Conservation (phyloP, 306 rosid genomes). For the Erythrophleum fordii region DNA sequence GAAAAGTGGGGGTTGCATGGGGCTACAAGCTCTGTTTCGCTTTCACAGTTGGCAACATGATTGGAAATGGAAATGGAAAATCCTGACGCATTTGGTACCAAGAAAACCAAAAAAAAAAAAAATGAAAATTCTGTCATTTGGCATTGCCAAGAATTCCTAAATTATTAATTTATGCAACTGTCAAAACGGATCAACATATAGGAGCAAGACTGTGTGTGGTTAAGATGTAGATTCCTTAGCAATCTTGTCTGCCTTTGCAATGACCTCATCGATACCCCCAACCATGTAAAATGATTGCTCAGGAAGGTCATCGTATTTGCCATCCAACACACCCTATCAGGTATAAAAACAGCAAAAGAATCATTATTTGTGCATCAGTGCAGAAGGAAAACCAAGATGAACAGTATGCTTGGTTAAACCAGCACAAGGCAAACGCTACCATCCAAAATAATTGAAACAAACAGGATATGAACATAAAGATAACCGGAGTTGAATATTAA, state of each 20-base stretch:
- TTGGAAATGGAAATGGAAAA: conserved; percentile 53
- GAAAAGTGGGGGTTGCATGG: conserved; percentile 42
- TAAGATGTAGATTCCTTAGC: conserved; percentile 82
- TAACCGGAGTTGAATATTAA: not conserved
- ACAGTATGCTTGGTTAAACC: not conserved
- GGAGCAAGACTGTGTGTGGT: conserved; percentile 10
- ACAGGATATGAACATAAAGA: not conserved
- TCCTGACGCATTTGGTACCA: conserved; percentile 50
- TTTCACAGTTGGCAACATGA: conserved; percentile 54
- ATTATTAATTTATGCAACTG: conserved; percentile 74
- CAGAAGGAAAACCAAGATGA: not conserved
- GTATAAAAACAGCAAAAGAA: conserved; percentile 18
- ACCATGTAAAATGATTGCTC: conserved; percentile 99
- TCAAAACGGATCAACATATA: conserved; percentile 42
- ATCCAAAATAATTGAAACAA: not conserved
- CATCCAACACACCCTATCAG: conserved; percentile 92
- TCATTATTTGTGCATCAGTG: conserved; percentile 16
- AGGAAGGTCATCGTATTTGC: conserved; percentile 87
- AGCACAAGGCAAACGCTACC: not conserved
- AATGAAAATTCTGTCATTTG: conserved; percentile 66
- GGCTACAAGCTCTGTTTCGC: conserved; percentile 52
- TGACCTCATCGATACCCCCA: conserved; percentile 94
- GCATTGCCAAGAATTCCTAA: conserved; percentile 79
- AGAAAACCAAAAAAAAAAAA: conserved; percentile 23
- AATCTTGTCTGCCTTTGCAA: conserved; percentile 99